A percentile compares a stretch with the other conserved stretches of the same genome.
Conservation (phyloP, 164 flowering plant genomes). For the Warburgia ugandensis region DNA sequence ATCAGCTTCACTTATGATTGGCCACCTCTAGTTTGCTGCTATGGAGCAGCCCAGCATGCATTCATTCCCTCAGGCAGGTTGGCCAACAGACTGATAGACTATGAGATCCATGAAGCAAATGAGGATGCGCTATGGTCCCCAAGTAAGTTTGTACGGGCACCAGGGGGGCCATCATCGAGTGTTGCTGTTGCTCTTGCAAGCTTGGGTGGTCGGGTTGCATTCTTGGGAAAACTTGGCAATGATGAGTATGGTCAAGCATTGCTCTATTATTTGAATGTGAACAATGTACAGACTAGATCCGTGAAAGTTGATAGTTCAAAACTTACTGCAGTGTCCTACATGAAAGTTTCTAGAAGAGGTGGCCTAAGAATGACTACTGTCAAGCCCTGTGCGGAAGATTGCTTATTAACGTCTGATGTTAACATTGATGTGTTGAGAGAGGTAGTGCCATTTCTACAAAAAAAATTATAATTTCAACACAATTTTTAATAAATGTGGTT, state of each 20-base stretch:
- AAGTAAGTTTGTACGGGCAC: constrained; percentile 57
- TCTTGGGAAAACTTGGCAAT: constrained; percentile 91
- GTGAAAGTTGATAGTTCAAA: constrained; percentile 49
- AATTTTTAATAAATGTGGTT: no score
- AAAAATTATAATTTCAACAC: no score
- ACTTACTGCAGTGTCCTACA: constrained; percentile 30
- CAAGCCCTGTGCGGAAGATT: constrained; percentile 79
- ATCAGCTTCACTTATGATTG: constrained; percentile 66
- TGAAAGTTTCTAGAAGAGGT: constrained; percentile 69
- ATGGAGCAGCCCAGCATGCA: constrained; percentile 81
- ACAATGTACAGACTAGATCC: constrained; percentile 71
- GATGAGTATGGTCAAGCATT: constrained; percentile 72
- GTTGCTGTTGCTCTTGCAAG: constrained; percentile 77
- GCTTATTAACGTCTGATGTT: constrained; percentile 66
- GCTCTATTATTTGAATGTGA: constrained; percentile 56
- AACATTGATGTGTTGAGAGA: constrained; percentile 84
- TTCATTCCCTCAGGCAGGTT: constrained; percentile 87
- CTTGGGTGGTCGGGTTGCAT: constrained; percentile 81
- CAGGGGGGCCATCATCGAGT: constrained; percentile 63
- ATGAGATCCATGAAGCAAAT: constrained; percentile 60
- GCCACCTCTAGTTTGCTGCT: constrained; percentile 97
- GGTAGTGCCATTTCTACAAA: constrained; percentile 30
- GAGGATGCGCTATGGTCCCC: constrained; percentile 65
- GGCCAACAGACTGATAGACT: constrained; percentile 69
- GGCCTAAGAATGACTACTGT: constrained; percentile 47